Evolutionary conservation across 2,329 filamentous ascomycete genomes (phyloP).

Genomic region (Fusarium sp.): DNA sequence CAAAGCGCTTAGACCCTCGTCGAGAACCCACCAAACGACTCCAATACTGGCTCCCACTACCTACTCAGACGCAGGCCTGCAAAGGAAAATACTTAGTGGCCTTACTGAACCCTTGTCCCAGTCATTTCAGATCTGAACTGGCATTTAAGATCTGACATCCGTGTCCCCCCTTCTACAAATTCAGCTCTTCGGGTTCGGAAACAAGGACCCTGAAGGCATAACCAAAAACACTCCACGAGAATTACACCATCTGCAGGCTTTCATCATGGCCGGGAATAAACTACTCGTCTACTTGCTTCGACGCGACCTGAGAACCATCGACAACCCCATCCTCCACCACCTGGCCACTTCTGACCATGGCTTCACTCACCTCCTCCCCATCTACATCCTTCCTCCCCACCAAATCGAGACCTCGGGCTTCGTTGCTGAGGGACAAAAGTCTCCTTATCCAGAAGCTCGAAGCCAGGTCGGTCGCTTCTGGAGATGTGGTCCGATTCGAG

Average conservation of each 20-base stretch:
- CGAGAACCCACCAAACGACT: conserved; percentile 13
- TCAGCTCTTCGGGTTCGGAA: background rate
- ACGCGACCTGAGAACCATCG: conserved; percentile 76
- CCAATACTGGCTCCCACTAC: background rate
- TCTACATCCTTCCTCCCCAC: conserved; percentile 75
- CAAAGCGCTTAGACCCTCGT: conserved; percentile 7
- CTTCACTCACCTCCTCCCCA: conserved; percentile 76
- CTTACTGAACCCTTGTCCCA: conserved; percentile 10
- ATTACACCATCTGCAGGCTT: background rate
- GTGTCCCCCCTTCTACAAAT: background rate
- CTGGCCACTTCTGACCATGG: conserved; percentile 62
- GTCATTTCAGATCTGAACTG: background rate
- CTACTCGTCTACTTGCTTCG: conserved; percentile 78
- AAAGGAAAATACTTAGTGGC: conserved; percentile 3
- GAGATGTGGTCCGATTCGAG: conserved; percentile 78
- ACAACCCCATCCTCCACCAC: conserved; percentile 78
- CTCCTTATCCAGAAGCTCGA: conserved; percentile 75
- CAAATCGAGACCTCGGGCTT: conserved; percentile 83
- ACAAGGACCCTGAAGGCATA: background rate
- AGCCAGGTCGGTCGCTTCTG: conserved; percentile 75
- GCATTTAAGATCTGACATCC: background rate
- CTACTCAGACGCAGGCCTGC: background rate
- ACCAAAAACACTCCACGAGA: background rate
- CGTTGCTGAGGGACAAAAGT: conserved; percentile 63
- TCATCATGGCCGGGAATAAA: conserved; percentile 53